Base-by-base conservation (phyloP, 176 grass and related monocot species). In the Carex cristatella region DNA sequence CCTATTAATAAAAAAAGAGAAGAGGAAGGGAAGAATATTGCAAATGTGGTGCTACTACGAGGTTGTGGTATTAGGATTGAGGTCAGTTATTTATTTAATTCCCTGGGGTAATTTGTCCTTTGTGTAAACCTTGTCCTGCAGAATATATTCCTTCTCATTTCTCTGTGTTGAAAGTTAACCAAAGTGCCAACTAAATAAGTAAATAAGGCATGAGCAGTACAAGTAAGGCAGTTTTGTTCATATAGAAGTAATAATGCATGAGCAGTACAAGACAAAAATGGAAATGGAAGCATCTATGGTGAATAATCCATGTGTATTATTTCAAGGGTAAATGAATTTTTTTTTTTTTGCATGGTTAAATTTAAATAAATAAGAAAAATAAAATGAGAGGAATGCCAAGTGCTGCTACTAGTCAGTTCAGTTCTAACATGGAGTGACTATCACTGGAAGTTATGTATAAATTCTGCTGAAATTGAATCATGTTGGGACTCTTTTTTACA, bases 61-160 rank as follows among this genome's bases (percentile, higher is more conserved):
- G 91, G 96, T 60, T 99, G 96, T 86, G 93, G 93, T 67, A 99
- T 99, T 16, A 42, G 91, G 42, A 99, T 99, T 85, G 96, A 99
- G 96, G 96, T 95, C 75, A 95, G 93, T 31, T 67, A 0, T 37
- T 84, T 74, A 61, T 78, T 85, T 48, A 6, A 8, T 77, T 56
- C 30, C 1, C 11, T 77, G 49, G 15, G 32, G 9, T 27, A 73
- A 73, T 73, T 49, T 73, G 3, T 77, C 0, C 49, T 15, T 15
- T 77, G 48, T 14, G 3, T 76, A 55, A 55, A 55, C 23, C n/a
- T 54, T 63, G 9, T 6, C 2, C 11, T 76, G 14, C 4, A 7
- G 4, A 13, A n/a, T 54, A 54, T 54, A 12, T 55, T 54, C 69
- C 13, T 16, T 31, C 3, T 28, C 9, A 2, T 31, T 27, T 8